phyloP scores from a whole-genome alignment of 192 early-diverging fungal species.

The Mortierella claussenii region DNA sequence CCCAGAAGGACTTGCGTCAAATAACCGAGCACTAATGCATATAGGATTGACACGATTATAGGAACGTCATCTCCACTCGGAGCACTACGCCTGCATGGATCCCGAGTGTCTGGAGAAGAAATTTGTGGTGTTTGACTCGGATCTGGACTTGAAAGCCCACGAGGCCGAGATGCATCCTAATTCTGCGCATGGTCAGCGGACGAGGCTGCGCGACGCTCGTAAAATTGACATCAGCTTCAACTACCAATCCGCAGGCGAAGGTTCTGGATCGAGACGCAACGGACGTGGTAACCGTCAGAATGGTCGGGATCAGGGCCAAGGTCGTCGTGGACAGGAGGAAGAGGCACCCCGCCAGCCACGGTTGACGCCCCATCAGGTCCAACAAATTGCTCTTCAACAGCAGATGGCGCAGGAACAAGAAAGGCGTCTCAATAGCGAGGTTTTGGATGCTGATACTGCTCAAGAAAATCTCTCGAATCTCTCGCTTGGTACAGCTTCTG shows the following conservation, averaged over 20 bases:
- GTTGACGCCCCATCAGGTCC: slow-evolving; percentile 46
- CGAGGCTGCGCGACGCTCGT: slow-evolving; percentile 12
- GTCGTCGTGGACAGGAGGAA: slow-evolving; percentile 13
- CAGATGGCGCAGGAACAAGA: slow-evolving; percentile 43
- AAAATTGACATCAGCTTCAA: slow-evolving; percentile 39
- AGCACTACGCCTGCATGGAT: slow-evolving; percentile 86
- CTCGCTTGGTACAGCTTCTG: neutral
- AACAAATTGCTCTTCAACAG: slow-evolving; percentile 45
- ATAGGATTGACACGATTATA: slow-evolving; percentile 7
- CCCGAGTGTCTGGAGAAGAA: slow-evolving; percentile 90
- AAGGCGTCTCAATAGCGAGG: slow-evolving; percentile 30
- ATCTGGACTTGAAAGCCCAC: slow-evolving; percentile 93
- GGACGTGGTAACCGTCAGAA: slow-evolving; percentile 19
- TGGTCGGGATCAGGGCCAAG: slow-evolving; percentile 17
- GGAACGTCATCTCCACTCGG: slow-evolving; percentile 80
- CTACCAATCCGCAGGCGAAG: slow-evolving; percentile 21
- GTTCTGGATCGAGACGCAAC: slow-evolving; percentile 13
- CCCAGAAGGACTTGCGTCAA: too few species aligned
- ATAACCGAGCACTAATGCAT: neutral
- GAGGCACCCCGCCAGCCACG: slow-evolving; percentile 25
- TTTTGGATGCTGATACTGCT: neutral
- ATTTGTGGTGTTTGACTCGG: slow-evolving; percentile 94
- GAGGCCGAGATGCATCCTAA: slow-evolving; percentile 66
- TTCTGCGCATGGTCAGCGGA: slow-evolving; percentile 41
- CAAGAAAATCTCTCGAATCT: slow-evolving; percentile 17